Conservation (phyloP, 2,329 filamentous ascomycete species). For the Periconia digitata region DNA sequence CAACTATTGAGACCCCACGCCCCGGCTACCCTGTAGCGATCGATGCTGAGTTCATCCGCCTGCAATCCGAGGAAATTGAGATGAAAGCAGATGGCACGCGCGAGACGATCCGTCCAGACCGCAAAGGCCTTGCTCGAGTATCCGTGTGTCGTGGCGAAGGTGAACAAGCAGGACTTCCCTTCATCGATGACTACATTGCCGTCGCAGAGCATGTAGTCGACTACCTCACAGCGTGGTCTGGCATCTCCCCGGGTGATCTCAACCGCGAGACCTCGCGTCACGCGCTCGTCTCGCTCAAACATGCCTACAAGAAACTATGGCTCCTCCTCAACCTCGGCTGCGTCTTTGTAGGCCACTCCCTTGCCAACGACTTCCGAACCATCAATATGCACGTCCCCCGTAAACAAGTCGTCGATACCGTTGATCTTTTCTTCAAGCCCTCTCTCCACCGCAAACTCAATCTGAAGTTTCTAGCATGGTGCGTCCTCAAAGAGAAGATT, state of each 20-base stretch:
- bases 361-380: slow-evolving; percentile 94
- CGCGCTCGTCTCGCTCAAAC: slow-evolving; percentile 82
- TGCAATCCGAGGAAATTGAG: slow-evolving; percentile 91
- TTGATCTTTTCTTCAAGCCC: slow-evolving; percentile 84
- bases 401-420: slow-evolving; percentile 89
- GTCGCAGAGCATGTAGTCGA: slow-evolving; percentile 91
- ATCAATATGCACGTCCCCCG: slow-evolving; percentile 97
- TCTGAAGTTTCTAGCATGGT: slow-evolving; percentile 86
- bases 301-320: slow-evolving; percentile 98
- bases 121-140: slow-evolving; percentile 87
- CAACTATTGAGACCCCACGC: slow-evolving; percentile 64
- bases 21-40: slow-evolving; percentile 79
- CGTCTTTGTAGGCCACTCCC: slow-evolving; percentile 88
- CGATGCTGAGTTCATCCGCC: slow-evolving; percentile 93
- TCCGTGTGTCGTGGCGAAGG: slow-evolving; percentile 85
- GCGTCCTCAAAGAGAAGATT: slow-evolving; percentile 86
- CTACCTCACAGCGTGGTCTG: slow-evolving; percentile 92
- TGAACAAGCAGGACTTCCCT: slow-evolving; percentile 76
- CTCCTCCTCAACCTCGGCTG: slow-evolving; percentile 91
- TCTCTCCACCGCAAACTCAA: slow-evolving; percentile 82
- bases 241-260: slow-evolving; percentile 82
- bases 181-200: slow-evolving; percentile 96
- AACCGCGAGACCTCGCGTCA: slow-evolving; percentile 77
- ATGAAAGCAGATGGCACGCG: slow-evolving; percentile 93
- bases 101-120: slow-evolving; percentile 87